These are phyloP conservation scores for Colletotrichum abscissum DNA, from an alignment of 2,329 filamentous ascomycete species.

Conservation along the genomic window DNA sequence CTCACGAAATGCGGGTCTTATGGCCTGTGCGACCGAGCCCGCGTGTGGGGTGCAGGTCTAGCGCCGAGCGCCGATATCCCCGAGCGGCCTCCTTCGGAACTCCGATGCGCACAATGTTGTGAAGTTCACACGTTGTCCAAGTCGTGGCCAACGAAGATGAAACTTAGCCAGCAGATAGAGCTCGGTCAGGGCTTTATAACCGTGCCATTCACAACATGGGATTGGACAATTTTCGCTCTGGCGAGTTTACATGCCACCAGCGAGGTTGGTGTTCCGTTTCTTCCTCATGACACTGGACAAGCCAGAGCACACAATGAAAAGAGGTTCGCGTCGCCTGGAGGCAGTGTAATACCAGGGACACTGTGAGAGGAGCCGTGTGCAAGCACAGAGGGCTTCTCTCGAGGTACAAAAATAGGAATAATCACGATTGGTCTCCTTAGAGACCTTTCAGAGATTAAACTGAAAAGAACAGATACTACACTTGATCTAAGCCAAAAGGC, in stretches of 20 bases:
- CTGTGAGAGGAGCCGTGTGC: conserved; percentile 73
- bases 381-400: conserved; percentile 75
- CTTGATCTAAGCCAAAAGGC: conserved; percentile 86
- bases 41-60: neutral
- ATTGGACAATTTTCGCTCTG: too few species aligned
- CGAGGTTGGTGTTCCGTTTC: conserved; percentile 41
- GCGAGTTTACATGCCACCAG: too few species aligned
- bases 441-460: conserved; percentile 93
- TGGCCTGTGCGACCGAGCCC: neutral
- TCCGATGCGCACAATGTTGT: too few species aligned
- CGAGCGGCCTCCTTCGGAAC: neutral
- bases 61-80: neutral
- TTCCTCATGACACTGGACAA: conserved; percentile 68
- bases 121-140: too few species aligned
- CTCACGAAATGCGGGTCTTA: fast-evolving
- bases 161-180: too few species aligned
- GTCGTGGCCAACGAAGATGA: too few species aligned
- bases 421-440: conserved; percentile 80
- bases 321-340: conserved; percentile 75
- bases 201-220: too few species aligned
- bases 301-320: conserved; percentile 69
- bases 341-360: conserved; percentile 83
- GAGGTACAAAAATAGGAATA: conserved; percentile 81
- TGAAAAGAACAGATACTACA: conserved; percentile 98
- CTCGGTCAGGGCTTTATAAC: too few species aligned